phyloP scores from a whole-genome alignment of 495 filamentous ascomycete genomes.

The Neurospora sp. region DNA sequence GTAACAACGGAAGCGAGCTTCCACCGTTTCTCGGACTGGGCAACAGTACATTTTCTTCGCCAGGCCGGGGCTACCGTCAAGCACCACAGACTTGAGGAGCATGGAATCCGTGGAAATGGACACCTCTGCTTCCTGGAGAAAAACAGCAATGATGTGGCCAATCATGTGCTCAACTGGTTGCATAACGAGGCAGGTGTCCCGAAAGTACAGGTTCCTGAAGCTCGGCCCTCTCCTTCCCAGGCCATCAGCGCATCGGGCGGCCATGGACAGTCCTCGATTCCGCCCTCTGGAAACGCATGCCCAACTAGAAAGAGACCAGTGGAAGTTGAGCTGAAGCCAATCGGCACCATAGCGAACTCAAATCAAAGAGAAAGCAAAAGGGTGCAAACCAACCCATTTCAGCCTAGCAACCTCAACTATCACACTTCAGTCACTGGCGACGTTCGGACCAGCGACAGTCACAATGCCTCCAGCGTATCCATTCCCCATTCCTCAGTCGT shows the following conservation, averaged over 20 bases:
- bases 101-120: constrained; percentile 45
- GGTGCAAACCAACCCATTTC: neutral
- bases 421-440: neutral
- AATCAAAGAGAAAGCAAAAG: neutral
- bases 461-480: neutral
- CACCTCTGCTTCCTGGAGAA: constrained; percentile 52
- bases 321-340: neutral
- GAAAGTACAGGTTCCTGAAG: neutral
- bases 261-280: neutral
- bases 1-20: constrained; percentile 45
- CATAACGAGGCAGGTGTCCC: neutral
- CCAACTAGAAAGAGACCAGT: neutral
- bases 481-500: neutral
- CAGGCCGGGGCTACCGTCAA: constrained; percentile 44
- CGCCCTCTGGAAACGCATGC: neutral
- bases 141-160: constrained; percentile 44
- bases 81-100: constrained; percentile 34
- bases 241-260: neutral
- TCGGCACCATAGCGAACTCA: neutral
- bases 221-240: neutral
- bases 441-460: neutral
- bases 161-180: constrained; percentile 14
- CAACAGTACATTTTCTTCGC: constrained; percentile 39
- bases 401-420: neutral
- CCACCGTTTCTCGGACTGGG: constrained; percentile 49